Conservation (phyloP, 768 basidiomycete genomes). For the Calocera cornea region DNA sequence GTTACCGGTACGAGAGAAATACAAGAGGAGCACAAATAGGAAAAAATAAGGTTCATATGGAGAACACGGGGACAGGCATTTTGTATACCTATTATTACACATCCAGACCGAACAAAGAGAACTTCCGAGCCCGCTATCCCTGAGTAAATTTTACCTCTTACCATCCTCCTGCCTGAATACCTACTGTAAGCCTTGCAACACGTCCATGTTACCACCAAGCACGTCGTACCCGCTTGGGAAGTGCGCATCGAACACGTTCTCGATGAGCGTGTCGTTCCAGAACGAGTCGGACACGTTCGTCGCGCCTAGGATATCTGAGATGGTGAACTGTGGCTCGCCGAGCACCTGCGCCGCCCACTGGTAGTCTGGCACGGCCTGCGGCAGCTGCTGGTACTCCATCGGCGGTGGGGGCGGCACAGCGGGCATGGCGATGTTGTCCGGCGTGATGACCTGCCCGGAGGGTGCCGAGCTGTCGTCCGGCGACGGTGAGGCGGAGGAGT, state of each 20-base stretch:
- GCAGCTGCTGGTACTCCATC: not conserved
- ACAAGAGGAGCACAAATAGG: not conserved
- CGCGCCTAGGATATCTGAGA: not conserved
- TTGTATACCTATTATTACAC: constrained; percentile 5
- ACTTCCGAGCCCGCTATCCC: not conserved
- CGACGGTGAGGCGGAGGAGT: not conserved
- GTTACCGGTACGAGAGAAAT: not conserved
- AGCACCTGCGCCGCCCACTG: not conserved
- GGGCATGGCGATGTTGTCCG: not conserved
- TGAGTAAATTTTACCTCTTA: not conserved
- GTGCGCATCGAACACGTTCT: constrained; percentile 2
- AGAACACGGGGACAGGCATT: not conserved
- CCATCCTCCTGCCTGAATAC: not conserved
- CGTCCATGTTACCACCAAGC: not conserved
- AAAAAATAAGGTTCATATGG: not conserved
- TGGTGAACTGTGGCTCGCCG: constrained; percentile 1
- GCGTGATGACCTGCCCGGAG: not conserved
- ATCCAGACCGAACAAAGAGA: not conserved
- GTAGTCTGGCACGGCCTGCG: not conserved
- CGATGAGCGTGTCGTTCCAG: constrained; percentile 5
- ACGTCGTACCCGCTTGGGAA: constrained; percentile 3
- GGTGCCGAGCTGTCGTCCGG: not conserved
- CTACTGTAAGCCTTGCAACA: not conserved
- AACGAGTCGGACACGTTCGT: constrained; percentile 1
- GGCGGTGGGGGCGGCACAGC: not conserved